Percentiles rank a stretch among this genome's conserved stretches.
Conservation (phyloP, 1,284 basidiomycete genomes). For the Schizophyllum amplum region DNA sequence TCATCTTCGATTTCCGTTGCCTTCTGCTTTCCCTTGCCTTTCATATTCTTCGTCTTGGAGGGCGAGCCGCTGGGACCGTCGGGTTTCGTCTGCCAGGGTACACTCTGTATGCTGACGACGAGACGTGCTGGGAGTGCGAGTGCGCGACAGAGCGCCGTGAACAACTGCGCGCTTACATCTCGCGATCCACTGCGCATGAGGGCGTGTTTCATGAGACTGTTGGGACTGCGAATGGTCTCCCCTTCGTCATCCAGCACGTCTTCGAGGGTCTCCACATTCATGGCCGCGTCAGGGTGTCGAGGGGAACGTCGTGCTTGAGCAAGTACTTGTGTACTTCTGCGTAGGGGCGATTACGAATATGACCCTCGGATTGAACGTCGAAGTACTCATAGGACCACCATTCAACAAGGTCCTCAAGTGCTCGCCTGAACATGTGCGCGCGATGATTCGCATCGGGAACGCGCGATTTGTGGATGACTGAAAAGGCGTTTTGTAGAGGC, state of each 20-base stretch:
- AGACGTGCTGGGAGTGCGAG: conserved; percentile 84
- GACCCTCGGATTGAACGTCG: conserved; percentile 52
- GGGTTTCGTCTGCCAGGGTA: conserved; percentile 73
- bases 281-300: conserved; percentile 8
- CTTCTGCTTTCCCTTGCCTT: conserved; percentile 27
- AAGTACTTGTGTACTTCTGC: conserved; percentile 54
- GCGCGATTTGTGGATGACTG: conserved; percentile 73
- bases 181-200: conserved; percentile 75
- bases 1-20: conserved; percentile 17
- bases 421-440: conserved; percentile 78
- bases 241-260: conserved; percentile 46
- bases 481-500: conserved; percentile 69
- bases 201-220: conserved; percentile 87
- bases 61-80: conserved; percentile 35
- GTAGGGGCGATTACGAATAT: conserved; percentile 68
- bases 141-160: conserved; percentile 84
- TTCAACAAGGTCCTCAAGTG: conserved; percentile 61
- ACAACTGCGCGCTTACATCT: conserved; percentile 87
- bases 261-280: conserved; percentile 33
- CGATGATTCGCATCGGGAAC: conserved; percentile 75
- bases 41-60: conserved; percentile 32
- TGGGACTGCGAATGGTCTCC: conserved; percentile 68
- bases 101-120: conserved; percentile 85
- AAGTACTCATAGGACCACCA: conserved; percentile 84
- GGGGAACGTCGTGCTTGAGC: conserved; percentile 23